Conservation (phyloP, 2,329 filamentous ascomycete species). For the Davidsoniella virescens region DNA sequence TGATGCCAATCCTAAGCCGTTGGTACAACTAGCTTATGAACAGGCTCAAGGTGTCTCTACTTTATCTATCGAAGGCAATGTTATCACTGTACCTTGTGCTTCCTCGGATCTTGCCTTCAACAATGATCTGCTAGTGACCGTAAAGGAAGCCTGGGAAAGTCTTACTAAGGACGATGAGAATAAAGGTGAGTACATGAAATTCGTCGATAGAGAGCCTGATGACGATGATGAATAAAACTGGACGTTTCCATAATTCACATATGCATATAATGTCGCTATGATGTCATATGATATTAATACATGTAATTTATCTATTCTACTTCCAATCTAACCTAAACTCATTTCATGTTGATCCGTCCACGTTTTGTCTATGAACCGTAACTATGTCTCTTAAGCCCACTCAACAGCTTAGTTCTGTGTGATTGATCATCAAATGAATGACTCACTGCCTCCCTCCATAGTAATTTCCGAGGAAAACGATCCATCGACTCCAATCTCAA, state of each 20-base stretch:
- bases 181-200: conserved; percentile 50
- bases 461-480: too few relatives aligned
- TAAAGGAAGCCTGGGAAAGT: conserved; percentile 53
- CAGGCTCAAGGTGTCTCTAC: conserved; percentile 24
- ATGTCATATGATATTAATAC: background rate
- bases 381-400: too few relatives aligned
- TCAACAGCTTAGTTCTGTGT: too few relatives aligned
- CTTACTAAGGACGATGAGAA: conserved; percentile 36
- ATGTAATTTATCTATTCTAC: background rate
- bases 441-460: too few relatives aligned
- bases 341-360: background rate
- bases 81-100: conserved; percentile 41
- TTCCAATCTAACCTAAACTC: background rate
- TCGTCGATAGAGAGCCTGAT: conserved; percentile 54
- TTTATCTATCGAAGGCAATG: conserved; percentile 22
- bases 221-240: conserved; percentile 41
- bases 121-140: conserved; percentile 49
- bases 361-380: background rate
- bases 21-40: conserved; percentile 41
- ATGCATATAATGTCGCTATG: background rate
- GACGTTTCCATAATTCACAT: conserved; percentile 18
- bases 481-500: conserved; percentile 8
- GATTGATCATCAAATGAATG: too few relatives aligned
- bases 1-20: conserved; percentile 18
- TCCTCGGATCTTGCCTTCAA: conserved; percentile 56